These are phyloP conservation scores for Backusella tuberculispora DNA, from an alignment of 192 early-diverging fungal genomes.

Conservation along the genomic window DNA sequence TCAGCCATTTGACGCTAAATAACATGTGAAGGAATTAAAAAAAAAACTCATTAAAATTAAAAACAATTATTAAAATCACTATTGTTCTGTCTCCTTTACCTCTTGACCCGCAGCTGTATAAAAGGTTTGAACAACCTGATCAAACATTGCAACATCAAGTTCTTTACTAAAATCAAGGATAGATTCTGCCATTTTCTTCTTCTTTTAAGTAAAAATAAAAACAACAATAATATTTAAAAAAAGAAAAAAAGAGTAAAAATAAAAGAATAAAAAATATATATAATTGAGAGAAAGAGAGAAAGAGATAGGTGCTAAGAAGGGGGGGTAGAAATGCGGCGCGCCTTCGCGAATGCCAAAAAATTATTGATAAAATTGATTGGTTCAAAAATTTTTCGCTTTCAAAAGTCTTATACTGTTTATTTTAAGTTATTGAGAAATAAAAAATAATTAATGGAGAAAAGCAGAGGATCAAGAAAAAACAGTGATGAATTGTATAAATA, in stretches of 20 bases:
- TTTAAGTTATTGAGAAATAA: too few relatives aligned
- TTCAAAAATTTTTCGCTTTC: neutral
- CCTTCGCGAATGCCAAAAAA: conserved; percentile 15
- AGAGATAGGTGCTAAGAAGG: neutral
- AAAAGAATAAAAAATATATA: neutral
- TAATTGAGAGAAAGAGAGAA: neutral
- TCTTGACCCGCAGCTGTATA: conserved; percentile 76
- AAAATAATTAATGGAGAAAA: too few relatives aligned
- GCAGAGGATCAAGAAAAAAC: too few relatives aligned
- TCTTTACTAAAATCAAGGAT: conserved; percentile 91
- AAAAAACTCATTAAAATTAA: neutral
- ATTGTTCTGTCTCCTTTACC: conserved; percentile 29
- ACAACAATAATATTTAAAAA: neutral
- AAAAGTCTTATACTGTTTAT: too few relatives aligned
- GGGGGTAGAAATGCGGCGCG: conserved; percentile 5
- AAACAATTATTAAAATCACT: neutral
- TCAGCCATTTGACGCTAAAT: conserved; percentile 88
- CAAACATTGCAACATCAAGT: conserved; percentile 84
- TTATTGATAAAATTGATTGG: neutral
- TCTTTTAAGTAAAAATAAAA: neutral
- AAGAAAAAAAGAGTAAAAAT: neutral
- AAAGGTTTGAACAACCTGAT: conserved; percentile 87
- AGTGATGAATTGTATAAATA: too few relatives aligned
- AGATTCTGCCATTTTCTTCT: conserved; percentile 46
- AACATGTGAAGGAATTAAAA: neutral